phyloP scores from a whole-genome alignment of 163 green algal genomes.

The Chloromonas sp. region DNA sequence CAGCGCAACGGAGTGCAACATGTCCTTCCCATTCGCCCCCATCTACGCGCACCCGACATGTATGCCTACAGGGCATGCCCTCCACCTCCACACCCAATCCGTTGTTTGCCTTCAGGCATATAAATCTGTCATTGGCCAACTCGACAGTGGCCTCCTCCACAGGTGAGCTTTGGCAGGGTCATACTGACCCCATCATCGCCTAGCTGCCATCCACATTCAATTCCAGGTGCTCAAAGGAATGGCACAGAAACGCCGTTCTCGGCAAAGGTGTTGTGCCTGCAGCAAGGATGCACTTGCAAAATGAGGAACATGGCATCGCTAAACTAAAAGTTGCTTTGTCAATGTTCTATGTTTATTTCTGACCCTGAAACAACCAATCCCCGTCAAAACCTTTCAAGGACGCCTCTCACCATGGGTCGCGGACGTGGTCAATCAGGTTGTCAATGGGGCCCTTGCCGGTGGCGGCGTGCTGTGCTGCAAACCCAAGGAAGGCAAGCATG shows the following conservation, averaged over 20 bases:
- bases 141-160: no score
- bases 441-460: conserved; percentile 75
- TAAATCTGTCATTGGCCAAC: no score
- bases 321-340: no score
- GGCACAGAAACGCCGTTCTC: conserved; percentile 67
- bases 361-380: not conserved
- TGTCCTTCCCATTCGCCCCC: no score
- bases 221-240: not conserved
- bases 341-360: not conserved
- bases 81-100: no score
- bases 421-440: conserved; percentile 69
- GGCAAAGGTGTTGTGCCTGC: conserved; percentile 67
- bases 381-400: not conserved
- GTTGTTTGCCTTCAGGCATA: no score
- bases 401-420: conserved; percentile 39
- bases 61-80: no score
- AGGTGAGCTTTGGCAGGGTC: no score
- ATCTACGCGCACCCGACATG: no score
- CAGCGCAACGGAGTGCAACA: no score
- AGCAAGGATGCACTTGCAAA: conserved; percentile 17
- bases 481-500: conserved; percentile 77
- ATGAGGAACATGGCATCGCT: not conserved
- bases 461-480: conserved; percentile 48
- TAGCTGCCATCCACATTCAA: no score
- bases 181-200: no score